phyloP scores from a whole-genome alignment of 371 early-diverging fungal genomes.

The Saksenaea vasiformis region DNA sequence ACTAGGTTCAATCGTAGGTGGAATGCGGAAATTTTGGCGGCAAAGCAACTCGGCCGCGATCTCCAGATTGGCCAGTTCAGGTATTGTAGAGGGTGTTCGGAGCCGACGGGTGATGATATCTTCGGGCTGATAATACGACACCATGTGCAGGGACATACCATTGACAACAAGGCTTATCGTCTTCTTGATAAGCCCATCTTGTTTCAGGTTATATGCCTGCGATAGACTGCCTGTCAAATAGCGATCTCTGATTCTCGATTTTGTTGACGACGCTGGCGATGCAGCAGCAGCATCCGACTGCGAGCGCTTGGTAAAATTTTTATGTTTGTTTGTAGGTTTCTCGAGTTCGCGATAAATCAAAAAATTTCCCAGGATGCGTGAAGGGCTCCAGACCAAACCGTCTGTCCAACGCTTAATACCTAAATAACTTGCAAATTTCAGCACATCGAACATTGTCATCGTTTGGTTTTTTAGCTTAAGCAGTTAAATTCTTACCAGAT shows the following conservation, averaged over 20 bases:
- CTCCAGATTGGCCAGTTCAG: constrained; percentile 38
- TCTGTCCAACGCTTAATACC: constrained; percentile 74
- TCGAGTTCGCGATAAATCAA: constrained; percentile 54
- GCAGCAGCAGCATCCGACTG: not conserved
- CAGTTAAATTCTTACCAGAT: constrained; percentile 39
- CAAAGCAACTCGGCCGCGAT: constrained; percentile 41
- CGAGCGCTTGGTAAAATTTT: not conserved
- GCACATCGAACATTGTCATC: not conserved
- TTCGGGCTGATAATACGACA: constrained; percentile 74
- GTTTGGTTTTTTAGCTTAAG: not conserved
- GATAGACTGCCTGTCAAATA: constrained; percentile 46
- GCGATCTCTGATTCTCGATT: constrained; percentile 36
- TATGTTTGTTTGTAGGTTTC: constrained; percentile 8
- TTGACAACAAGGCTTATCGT: constrained; percentile 71
- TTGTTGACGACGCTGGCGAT: not conserved
- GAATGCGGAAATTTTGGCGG: constrained; percentile 46
- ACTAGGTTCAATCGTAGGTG: constrained; percentile 26
- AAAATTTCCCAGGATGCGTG: constrained; percentile 57
- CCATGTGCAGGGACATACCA: constrained; percentile 69
- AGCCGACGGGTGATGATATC: constrained; percentile 53
- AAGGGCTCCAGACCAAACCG: constrained; percentile 60
- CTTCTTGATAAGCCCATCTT: constrained; percentile 76
- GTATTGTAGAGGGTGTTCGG: constrained; percentile 42
- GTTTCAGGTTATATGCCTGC: constrained; percentile 61
- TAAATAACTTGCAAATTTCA: not conserved